These are phyloP conservation scores for Leccinum barrowsii DNA, from an alignment of 768 basidiomycete genomes.

Conservation along the genomic window DNA sequence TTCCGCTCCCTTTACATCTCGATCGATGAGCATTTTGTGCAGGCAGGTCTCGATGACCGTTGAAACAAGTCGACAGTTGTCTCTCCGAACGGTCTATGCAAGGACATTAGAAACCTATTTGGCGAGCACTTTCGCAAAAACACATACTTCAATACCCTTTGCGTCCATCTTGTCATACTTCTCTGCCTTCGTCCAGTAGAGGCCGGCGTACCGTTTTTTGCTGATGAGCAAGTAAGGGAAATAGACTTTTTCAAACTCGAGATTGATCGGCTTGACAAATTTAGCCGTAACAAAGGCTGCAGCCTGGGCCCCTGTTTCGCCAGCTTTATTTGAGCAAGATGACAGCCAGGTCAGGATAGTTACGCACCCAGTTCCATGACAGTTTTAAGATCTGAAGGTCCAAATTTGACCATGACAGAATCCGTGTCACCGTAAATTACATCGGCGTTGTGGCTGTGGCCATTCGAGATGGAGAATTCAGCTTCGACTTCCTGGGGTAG, in stretches of 20 bases:
- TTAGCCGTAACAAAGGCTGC: constrained; percentile 87
- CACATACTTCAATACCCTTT: constrained; percentile 92
- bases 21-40: constrained; percentile 95
- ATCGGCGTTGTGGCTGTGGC: constrained; percentile 80
- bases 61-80: constrained; percentile 97
- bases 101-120: background rate
- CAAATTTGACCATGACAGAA: constrained; percentile 98
- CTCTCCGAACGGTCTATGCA: constrained; percentile 88
- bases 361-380: constrained; percentile 87
- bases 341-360: background rate
- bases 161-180: constrained; percentile 99
- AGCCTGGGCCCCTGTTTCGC: constrained; percentile 74
- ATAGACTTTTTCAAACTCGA: constrained; percentile 99
- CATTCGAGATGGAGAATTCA: constrained; percentile 82
- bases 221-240: constrained; percentile 96
- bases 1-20: constrained; percentile 91
- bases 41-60: constrained; percentile 98
- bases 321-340: background rate
- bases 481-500: constrained; percentile 73
- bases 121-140: background rate
- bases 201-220: constrained; percentile 97
- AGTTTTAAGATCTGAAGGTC: constrained; percentile 76
- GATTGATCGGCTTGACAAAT: constrained; percentile 94
- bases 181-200: constrained; percentile 95
- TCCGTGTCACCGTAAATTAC: constrained; percentile 99